Conservation (phyloP, 257 asterid species). For the Cinchona pubescens region DNA sequence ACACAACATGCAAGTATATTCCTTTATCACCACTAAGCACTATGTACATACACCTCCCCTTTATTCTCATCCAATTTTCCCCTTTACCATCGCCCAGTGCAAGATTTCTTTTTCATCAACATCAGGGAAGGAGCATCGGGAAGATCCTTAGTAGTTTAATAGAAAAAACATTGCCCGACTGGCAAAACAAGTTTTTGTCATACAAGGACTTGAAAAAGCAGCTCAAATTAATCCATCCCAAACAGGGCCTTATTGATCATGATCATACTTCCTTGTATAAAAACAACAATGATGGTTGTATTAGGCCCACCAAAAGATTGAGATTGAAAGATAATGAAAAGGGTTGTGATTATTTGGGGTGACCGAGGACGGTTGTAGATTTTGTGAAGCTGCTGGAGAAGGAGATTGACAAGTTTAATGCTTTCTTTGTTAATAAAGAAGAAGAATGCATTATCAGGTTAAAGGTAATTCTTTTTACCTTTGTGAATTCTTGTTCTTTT, state of each 20-base stretch:
- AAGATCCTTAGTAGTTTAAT: constrained; percentile 30
- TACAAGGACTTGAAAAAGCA: constrained; percentile 39
- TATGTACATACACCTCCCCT: too few relatives aligned
- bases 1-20: too few relatives aligned
- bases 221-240: constrained; percentile 33
- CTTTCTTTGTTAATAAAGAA: constrained; percentile 34
- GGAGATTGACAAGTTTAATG: constrained; percentile 39
- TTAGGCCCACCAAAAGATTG: constrained; percentile 22
- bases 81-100: too few relatives aligned
- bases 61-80: background rate
- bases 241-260: background rate
- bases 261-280: background rate
- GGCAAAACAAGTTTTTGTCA: constrained; percentile 36
- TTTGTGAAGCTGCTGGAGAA: constrained; percentile 39
- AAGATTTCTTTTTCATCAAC: too few relatives aligned
- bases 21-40: too few relatives aligned
- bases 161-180: constrained; percentile 37
- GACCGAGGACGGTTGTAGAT: constrained; percentile 28
- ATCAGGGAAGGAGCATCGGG: constrained; percentile 28
- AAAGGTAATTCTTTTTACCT: too few relatives aligned
- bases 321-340: constrained; percentile 11
- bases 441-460: constrained; percentile 33
- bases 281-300: background rate
- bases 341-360: constrained; percentile 17
- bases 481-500: too few relatives aligned